phyloP scores from a whole-genome alignment of 2,329 filamentous ascomycete species.

The Grosmannia penicillata region DNA sequence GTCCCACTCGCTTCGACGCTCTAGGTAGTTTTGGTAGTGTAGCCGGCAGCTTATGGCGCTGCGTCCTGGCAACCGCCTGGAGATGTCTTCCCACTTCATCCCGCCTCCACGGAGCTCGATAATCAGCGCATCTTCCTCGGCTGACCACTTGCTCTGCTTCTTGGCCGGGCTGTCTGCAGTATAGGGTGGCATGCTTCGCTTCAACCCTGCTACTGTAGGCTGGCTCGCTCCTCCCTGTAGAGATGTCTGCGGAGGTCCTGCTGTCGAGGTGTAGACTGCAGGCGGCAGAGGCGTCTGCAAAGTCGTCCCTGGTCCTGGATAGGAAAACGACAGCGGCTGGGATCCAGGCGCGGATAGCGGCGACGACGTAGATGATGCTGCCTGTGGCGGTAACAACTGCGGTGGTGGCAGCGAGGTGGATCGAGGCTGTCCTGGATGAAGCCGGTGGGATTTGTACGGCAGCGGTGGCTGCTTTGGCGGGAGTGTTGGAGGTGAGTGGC shows the following conservation, averaged over 20 bases:
- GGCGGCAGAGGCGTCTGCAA: conserved; percentile 1
- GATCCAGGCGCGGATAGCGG: conserved; percentile 19
- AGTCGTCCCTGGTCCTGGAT: conserved; percentile 9
- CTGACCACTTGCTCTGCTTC: conserved; percentile 94
- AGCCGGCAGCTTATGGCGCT: conserved; percentile 89
- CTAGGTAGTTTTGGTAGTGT: conserved; percentile 95
- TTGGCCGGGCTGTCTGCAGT: conserved; percentile 59
- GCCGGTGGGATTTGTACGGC: neutral
- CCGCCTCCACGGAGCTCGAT: conserved; percentile 79
- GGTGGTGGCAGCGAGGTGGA: conserved; percentile 20
- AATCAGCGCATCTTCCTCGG: conserved; percentile 84
- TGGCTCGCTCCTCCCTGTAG: neutral
- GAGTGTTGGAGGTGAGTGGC: conserved; percentile 11
- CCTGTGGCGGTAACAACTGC: conserved; percentile 1
- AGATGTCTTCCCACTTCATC: conserved; percentile 99
- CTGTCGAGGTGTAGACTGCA: neutral
- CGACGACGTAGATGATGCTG: conserved; percentile 16
- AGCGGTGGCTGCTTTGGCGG: neutral
- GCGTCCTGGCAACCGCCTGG: conserved; percentile 74
- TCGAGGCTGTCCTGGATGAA: conserved; percentile 10
- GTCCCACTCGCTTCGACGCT: conserved; percentile 86
- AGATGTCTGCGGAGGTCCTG: neutral
- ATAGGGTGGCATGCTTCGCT: conserved; percentile 39
- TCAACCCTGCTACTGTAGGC: conserved; percentile 16
- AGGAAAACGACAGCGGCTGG: conserved; percentile 1